A percentile compares a stretch with the other conserved stretches of the same genome.
Conservation (phyloP, 257 asterid species). For the Nicotiana knightiana region DNA sequence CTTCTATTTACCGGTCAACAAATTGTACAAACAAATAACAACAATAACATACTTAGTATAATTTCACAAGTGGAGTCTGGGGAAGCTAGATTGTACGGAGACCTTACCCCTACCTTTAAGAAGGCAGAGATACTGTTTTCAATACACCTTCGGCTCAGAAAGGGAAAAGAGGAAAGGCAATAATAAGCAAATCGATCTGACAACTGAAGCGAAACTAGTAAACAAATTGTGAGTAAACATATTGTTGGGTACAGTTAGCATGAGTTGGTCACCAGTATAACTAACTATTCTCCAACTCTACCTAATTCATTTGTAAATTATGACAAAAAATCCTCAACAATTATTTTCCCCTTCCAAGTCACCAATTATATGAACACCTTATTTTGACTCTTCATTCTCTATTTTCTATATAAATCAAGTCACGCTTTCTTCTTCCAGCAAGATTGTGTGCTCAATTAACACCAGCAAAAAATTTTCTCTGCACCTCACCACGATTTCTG, state of each 20-base stretch:
- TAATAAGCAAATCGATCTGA: too few species aligned
- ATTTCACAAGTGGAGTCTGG: too few species aligned
- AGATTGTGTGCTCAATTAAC: background rate
- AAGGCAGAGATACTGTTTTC: too few species aligned
- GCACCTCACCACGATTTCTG: background rate
- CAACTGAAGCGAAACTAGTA: too few species aligned
- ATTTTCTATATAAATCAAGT: too few species aligned
- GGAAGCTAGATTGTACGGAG: too few species aligned
- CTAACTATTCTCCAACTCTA: background rate
- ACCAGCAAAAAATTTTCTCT: background rate
- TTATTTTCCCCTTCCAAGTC: background rate
- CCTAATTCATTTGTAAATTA: background rate
- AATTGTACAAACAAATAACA: background rate
- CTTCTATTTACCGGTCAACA: background rate
- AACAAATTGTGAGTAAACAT: background rate
- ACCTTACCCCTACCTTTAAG: too few species aligned
- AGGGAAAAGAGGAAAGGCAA: too few species aligned
- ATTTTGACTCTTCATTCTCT: background rate
- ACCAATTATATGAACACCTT: background rate
- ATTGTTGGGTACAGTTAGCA: background rate
- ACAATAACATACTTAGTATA: too few species aligned
- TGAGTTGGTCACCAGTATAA: slow-evolving; percentile 1
- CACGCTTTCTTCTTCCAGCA: background rate
- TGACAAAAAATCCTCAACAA: background rate
- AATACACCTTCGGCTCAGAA: too few species aligned